Conservation (phyloP, 2,329 filamentous ascomycete species). For the Fusarium pininemorale region DNA sequence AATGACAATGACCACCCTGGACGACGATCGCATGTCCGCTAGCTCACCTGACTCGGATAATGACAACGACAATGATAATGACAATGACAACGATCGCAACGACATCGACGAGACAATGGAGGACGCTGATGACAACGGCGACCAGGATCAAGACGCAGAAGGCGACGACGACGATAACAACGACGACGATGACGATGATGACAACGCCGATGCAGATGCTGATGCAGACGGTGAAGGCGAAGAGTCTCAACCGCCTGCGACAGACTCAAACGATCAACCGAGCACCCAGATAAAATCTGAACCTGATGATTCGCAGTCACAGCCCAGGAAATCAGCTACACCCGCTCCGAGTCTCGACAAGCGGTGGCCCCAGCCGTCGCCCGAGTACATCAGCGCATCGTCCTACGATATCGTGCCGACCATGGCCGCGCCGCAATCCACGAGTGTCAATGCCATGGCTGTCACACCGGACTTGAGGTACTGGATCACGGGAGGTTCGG, state of each 20-base stretch:
- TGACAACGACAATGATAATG: constrained; percentile 52
- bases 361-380: constrained; percentile 70
- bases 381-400: constrained; percentile 80
- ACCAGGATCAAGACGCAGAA: constrained; percentile 48
- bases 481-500: constrained; percentile 92
- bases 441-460: constrained; percentile 91
- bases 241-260: constrained; percentile 41
- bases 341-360: constrained; percentile 37
- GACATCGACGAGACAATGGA: constrained; percentile 69
- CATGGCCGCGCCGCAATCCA: constrained; percentile 94
- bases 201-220: constrained; percentile 50
- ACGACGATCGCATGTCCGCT: constrained; percentile 39
- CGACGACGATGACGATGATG: constrained; percentile 48
- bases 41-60: constrained; percentile 45
- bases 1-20: constrained; percentile 32
- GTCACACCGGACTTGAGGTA: constrained; percentile 94
- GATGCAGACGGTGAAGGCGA: constrained; percentile 51
- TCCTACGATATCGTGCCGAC: constrained; percentile 97
- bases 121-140: constrained; percentile 48
- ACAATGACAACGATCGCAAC: constrained; percentile 56
- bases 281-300: constrained; percentile 49
- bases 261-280: constrained; percentile 46
- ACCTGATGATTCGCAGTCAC: constrained; percentile 31
- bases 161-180: constrained; percentile 44
- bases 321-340: constrained; percentile 43